phyloP scores from a whole-genome alignment of 768 basidiomycete species.

The Lyophyllum semitale region DNA sequence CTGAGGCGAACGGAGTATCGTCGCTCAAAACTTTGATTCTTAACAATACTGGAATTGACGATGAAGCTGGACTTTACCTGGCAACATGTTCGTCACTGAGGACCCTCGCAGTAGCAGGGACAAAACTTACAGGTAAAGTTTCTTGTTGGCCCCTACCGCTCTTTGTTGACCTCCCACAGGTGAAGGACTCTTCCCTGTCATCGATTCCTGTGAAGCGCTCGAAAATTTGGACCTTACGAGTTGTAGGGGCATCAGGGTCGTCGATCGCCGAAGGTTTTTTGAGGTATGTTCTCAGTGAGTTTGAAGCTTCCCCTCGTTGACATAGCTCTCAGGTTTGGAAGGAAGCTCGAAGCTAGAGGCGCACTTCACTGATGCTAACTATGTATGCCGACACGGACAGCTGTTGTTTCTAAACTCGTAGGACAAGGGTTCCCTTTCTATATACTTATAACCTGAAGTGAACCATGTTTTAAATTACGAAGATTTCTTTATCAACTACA shows the following conservation, averaged over 20 bases:
- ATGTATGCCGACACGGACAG: too few species aligned
- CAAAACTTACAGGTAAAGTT: constrained; percentile 55
- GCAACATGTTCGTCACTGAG: constrained; percentile 49
- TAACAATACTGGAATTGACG: constrained; percentile 64
- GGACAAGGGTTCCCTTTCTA: too few species aligned
- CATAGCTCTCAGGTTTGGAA: constrained; percentile 30
- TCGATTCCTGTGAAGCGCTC: constrained; percentile 58
- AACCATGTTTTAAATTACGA: neutral
- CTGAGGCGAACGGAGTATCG: constrained; percentile 31
- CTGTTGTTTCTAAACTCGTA: too few species aligned
- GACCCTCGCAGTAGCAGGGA: constrained; percentile 54
- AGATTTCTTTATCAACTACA: neutral
- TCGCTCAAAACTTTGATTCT: constrained; percentile 51
- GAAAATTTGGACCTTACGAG: constrained; percentile 64
- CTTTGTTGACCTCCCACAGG: constrained; percentile 31
- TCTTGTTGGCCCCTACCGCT: neutral
- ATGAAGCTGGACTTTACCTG: constrained; percentile 54
- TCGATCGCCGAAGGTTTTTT: constrained; percentile 66
- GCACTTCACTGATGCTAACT: neutral
- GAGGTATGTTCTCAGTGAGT: constrained; percentile 40
- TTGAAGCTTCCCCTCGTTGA: neutral
- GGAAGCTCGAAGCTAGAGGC: constrained; percentile 14
- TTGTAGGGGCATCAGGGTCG: constrained; percentile 61
- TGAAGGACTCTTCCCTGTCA: constrained; percentile 53
- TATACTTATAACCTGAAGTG: neutral